A percentile compares a stretch with the other conserved stretches of the same genome.
Conservation (phyloP, 768 basidiomycete species). For the Leucosporidium yakuticum region DNA sequence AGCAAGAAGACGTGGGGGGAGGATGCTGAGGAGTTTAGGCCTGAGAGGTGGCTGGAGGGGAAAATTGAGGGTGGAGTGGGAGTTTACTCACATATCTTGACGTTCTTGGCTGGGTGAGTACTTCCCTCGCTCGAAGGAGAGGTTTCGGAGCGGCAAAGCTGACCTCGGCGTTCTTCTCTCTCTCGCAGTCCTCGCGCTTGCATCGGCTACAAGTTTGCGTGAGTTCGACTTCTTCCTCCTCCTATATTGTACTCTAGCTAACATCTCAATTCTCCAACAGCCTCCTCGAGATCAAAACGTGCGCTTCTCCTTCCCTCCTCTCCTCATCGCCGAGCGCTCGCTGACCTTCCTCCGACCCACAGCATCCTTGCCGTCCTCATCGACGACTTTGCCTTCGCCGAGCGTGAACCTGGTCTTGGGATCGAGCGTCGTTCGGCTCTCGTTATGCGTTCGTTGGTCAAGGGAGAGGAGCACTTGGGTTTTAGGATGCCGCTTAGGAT, state of each 20-base stretch:
- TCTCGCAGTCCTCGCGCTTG: background rate
- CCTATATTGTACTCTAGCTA: background rate
- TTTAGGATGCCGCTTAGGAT: conserved; percentile 26
- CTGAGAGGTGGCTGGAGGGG: conserved; percentile 53
- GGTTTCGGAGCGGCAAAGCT: background rate
- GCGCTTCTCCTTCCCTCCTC: background rate
- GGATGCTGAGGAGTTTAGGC: conserved; percentile 61
- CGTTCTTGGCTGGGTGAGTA: conserved; percentile 21
- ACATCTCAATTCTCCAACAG: background rate
- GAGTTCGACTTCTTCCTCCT: background rate
- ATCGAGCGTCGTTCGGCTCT: conserved; percentile 23
- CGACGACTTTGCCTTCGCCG: conserved; percentile 23
- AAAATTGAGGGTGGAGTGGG: conserved; percentile 46
- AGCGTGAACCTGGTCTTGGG: conserved; percentile 10
- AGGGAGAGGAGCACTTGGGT: conserved; percentile 23
- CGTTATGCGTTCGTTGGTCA: conserved; percentile 23
- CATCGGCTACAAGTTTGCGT: conserved; percentile 23
- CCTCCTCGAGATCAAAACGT: conserved; percentile 23
- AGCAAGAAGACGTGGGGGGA: conserved; percentile 56
- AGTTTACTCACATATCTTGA: conserved; percentile 49
- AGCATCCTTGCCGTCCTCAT: conserved; percentile 29
- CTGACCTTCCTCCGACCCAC: background rate
- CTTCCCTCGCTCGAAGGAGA: too few species aligned
- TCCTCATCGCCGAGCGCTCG: background rate
- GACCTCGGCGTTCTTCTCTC: too few species aligned